Conservation (phyloP, 2,329 filamentous ascomycete genomes). For the Pyricularia sp. region DNA sequence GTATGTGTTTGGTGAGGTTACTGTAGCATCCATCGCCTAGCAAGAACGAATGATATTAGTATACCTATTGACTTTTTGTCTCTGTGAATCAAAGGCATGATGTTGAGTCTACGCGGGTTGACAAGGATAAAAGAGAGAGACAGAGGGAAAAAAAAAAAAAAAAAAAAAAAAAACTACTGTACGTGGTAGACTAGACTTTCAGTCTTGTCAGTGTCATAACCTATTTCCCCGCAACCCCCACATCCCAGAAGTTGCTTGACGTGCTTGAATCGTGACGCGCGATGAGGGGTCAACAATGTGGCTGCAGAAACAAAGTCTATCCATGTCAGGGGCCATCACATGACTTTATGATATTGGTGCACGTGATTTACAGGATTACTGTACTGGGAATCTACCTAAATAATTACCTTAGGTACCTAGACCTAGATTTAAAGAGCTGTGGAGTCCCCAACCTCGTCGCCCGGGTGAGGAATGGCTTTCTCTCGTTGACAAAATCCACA, state of each 20-base stretch:
- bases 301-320: not conserved
- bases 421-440: too few relatives aligned
- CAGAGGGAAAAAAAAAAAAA: not conserved
- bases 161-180: too few relatives aligned
- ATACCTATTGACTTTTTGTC: not conserved
- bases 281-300: not conserved
- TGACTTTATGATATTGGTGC: not conserved
- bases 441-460: not conserved
- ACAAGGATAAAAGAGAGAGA: too few relatives aligned
- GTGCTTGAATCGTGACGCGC: not conserved
- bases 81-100: not conserved
- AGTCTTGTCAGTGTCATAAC: not conserved
- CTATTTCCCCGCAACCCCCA: not conserved
- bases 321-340: not conserved
- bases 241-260: not conserved
- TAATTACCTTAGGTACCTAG: too few relatives aligned
- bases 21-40: not conserved
- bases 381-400: too few relatives aligned
- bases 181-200: too few relatives aligned
- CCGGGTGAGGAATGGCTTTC: too few relatives aligned
- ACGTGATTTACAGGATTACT: not conserved
- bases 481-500: not conserved
- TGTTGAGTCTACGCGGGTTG: too few relatives aligned
- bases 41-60: not conserved
- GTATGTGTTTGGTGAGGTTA: not conserved